These are phyloP conservation scores for Fusarium nanum DNA, from an alignment of 2,329 filamentous ascomycete species.

Conservation along the genomic window DNA sequence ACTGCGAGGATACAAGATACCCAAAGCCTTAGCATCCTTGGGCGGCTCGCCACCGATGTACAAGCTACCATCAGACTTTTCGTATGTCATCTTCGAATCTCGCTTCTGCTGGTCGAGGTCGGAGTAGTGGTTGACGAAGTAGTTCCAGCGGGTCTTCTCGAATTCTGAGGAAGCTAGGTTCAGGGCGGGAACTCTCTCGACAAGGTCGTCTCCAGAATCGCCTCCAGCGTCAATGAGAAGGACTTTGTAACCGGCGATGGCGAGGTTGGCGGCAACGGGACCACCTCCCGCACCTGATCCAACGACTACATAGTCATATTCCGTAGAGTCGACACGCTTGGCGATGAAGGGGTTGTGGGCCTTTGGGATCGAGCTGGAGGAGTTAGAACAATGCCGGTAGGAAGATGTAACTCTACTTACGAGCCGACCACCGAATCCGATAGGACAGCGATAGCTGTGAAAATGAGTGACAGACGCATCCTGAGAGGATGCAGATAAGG, in stretches of 20 bases:
- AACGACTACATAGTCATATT: conserved; percentile 70
- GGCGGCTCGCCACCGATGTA: conserved; percentile 53
- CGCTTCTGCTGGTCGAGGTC: conserved; percentile 59
- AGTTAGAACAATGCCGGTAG: neutral
- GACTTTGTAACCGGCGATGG: conserved; percentile 65
- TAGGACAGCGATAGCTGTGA: neutral
- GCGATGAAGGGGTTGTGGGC: conserved; percentile 25
- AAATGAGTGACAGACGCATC: neutral
- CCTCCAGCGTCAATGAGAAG: conserved; percentile 70
- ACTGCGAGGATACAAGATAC: conserved; percentile 58
- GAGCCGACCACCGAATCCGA: neutral
- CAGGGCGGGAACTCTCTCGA: conserved; percentile 47
- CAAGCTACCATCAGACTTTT: conserved; percentile 50
- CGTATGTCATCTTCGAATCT: conserved; percentile 61
- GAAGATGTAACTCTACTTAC: neutral
- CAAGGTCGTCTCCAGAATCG: conserved; percentile 58
- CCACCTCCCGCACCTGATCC: conserved; percentile 68
- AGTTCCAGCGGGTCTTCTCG: conserved; percentile 62
- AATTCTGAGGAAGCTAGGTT: conserved; percentile 45
- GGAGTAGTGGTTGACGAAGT: conserved; percentile 70
- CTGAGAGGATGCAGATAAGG: neutral
- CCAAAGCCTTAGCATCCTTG: conserved; percentile 52
- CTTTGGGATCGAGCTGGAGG: neutral
- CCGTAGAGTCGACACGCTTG: conserved; percentile 3
- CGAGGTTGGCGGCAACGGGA: conserved; percentile 66